phyloP scores from a whole-genome alignment of 768 basidiomycete genomes.

The Paxillus ammoniavirescens region DNA sequence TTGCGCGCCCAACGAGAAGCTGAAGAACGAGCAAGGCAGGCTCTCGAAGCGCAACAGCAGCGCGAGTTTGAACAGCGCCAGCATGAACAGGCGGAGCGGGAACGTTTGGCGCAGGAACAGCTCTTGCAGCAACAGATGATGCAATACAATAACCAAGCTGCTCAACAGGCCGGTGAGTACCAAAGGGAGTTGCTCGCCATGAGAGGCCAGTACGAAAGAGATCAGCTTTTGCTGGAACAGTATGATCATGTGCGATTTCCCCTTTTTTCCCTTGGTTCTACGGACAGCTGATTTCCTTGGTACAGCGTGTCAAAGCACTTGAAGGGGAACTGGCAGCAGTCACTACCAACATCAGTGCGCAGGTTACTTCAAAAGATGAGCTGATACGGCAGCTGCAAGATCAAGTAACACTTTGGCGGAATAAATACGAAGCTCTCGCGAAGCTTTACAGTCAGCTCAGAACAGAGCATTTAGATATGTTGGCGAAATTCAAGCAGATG shows the following conservation, averaged over 20 bases:
- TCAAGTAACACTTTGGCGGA: conserved; percentile 95
- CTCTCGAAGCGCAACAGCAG: conserved; percentile 76
- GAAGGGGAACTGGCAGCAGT: conserved; percentile 85
- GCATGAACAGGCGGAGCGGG: conserved; percentile 80
- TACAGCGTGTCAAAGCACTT: conserved; percentile 89
- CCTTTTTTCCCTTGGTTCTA: background rate
- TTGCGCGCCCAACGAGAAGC: conserved; percentile 77
- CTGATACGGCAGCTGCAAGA: conserved; percentile 94
- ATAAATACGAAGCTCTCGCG: conserved; percentile 97
- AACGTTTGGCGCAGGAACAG: conserved; percentile 87
- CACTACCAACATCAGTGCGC: conserved; percentile 74
- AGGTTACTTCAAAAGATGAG: conserved; percentile 90
- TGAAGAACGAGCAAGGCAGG: conserved; percentile 79
- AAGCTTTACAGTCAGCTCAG: conserved; percentile 98
- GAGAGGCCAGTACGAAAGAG: conserved; percentile 96
- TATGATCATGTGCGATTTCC: conserved; percentile 76
- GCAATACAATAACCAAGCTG: conserved; percentile 75
- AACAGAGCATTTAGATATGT: conserved; percentile 95
- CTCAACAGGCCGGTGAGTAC: conserved; percentile 74
- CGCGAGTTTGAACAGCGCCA: conserved; percentile 90
- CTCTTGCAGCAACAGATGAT: conserved; percentile 81
- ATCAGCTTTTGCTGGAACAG: conserved; percentile 96
- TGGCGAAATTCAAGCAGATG: conserved; percentile 95
- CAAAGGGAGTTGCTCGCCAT: conserved; percentile 90
- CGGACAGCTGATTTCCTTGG: conserved; percentile 7